Conservation (phyloP, 148 eudicot species). For the Camellia sinensis region DNA sequence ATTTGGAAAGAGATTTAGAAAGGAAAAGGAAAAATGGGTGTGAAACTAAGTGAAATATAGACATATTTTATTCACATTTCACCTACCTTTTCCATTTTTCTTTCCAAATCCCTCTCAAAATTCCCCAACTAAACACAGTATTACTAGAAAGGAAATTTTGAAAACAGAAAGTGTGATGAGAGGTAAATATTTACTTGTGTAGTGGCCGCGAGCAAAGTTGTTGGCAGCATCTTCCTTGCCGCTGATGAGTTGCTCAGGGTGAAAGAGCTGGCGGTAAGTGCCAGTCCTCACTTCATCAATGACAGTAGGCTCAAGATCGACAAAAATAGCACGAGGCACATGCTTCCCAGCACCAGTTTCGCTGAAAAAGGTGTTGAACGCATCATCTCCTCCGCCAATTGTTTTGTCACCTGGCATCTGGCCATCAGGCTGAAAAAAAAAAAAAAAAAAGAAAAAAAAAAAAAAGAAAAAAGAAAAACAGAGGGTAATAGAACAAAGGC, state of each 20-base stretch:
- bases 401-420: slow-evolving; percentile 39
- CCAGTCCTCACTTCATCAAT: slow-evolving; percentile 11
- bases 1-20: no score
- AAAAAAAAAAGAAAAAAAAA: not conserved
- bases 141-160: not conserved
- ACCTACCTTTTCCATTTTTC: no score
- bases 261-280: slow-evolving; percentile 8
- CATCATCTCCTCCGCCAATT: slow-evolving; percentile 37
- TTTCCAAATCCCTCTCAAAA: no score
- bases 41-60: no score
- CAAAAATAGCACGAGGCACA: slow-evolving; percentile 7
- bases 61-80: no score
- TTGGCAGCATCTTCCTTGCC: slow-evolving; percentile 7
- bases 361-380: slow-evolving; percentile 47
- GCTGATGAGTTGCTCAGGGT: slow-evolving; percentile 5
- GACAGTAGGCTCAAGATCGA: slow-evolving; percentile 6
- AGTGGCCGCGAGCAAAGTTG: slow-evolving; percentile 10
- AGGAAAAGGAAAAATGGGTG: no score
- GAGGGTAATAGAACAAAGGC: no score
- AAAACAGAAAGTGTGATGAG: not conserved
- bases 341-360: slow-evolving; percentile 43
- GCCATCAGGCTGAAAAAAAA: slow-evolving; percentile 34
- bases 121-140: no score
- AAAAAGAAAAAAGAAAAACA: not conserved
- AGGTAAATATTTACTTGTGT: not conserved